Base-by-base conservation (phyloP, 148 eudicot genomes). In the Nepenthes gracilis region DNA sequence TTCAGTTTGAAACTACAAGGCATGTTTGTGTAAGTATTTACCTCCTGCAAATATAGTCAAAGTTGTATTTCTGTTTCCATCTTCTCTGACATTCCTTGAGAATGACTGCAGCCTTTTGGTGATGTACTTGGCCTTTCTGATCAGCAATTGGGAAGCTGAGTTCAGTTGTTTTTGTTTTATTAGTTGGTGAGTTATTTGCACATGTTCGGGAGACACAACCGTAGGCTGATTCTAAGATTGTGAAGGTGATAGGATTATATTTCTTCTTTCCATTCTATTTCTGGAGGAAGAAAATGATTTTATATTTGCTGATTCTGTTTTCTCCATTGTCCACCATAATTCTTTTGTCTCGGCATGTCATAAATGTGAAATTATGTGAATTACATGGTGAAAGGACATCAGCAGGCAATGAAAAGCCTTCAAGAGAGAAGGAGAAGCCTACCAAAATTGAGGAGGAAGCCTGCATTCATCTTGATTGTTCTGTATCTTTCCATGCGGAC, bases 351-450 rank as follows among this genome's bases (percentile, higher is more conserved):
- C 88, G 88, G 96, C 76, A 83, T 77, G 72, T 85, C 32, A 77
- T 92, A 64, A 94, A 92, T 70, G 47, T 73, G 63, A 83, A 81
- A 67, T 72, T 92, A 57, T 63, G 60, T 48, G 83, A 77, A 23
- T 63, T 91, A 58, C 78, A 85, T 66, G 96, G 96, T 65, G 90
- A 81, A 74, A 88, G 85, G 75, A 92, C 94, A 43, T 88, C 88
- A 54, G 94, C 94, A 48, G 98, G 88, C 75, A 75, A 85, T 83
- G 98, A 92, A 72, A 88, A 85, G 73, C 94, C 87, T 62, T 63
- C 77, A 3, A 90, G 84, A 77, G 83, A 85, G 93, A 91, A 91
- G 76, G 96, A 87, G 72, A 91, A 91, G 79, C 84, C 92, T 58
- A 76, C 70, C 15, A 91, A 85, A 83, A 76, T 69, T 64, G 89